Conservation (phyloP, 1,284 basidiomycete species). For the Pisolithus thermaeus region DNA sequence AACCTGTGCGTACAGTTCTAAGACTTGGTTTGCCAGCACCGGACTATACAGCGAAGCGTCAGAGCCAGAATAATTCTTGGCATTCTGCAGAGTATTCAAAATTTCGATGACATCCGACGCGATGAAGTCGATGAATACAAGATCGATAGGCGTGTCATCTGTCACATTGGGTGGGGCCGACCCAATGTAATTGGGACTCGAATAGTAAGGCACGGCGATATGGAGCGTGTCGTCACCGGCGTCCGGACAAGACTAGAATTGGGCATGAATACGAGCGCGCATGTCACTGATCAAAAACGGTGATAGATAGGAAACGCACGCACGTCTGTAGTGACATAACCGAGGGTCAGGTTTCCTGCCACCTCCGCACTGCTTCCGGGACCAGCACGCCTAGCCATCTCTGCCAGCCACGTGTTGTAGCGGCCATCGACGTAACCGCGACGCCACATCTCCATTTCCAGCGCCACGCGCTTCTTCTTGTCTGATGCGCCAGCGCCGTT, state of each 20-base stretch:
- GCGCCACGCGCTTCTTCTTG: constrained; percentile 13
- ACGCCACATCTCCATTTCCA: constrained; percentile 30
- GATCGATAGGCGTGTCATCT: constrained; percentile 49
- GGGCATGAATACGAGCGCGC: neutral
- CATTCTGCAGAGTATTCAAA: constrained; percentile 51
- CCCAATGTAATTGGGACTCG: constrained; percentile 52
- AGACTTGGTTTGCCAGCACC: constrained; percentile 41
- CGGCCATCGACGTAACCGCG: constrained; percentile 47
- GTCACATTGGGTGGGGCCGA: constrained; percentile 50
- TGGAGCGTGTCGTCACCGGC: constrained; percentile 66
- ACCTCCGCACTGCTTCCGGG: constrained; percentile 22
- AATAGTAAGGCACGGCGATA: constrained; percentile 50
- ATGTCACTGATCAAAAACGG: neutral
- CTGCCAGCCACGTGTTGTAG: constrained; percentile 50
- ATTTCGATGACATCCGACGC: constrained; percentile 44
- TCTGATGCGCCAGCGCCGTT: constrained; percentile 39
- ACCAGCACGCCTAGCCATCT: constrained; percentile 41
- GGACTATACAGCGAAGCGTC: constrained; percentile 52
- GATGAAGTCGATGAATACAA: constrained; percentile 70
- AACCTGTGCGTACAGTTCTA: constrained; percentile 57
- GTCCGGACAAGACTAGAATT: constrained; percentile 55
- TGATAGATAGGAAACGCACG: constrained; percentile 19
- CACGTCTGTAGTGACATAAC: constrained; percentile 72
- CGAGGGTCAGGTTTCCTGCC: constrained; percentile 47
- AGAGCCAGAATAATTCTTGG: constrained; percentile 41